Evolutionary conservation across 1,284 basidiomycete genomes (phyloP), one percentile per base, ranked within the genome.

Genomic region (Microbotryum saponariae): DNA sequence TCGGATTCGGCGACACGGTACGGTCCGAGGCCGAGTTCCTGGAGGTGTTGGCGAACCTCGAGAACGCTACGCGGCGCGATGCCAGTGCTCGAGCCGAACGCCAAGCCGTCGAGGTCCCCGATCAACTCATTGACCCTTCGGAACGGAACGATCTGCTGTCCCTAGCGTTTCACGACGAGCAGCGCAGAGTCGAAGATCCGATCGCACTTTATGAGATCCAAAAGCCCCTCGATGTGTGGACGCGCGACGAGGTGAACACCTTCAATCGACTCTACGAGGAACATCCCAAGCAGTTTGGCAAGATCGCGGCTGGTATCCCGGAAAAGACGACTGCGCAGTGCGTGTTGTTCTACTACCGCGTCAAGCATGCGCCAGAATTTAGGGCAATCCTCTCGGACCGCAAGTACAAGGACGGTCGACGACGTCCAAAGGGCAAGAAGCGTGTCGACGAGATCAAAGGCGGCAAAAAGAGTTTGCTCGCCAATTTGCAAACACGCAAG

Each of bases 1-100:
- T 59, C 31, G 64, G 64, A 10, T 65, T 61, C 54, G 90, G 91
- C 25, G 93, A 97, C 75, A 86, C 89, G 8, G 92, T 94, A 14
- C 85, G 91, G 2, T 92, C 91, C 21, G 94, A 97, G 75, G 82
- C 96, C 60, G 94, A 97, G 79, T 93, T 97, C 83, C 89, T 97
- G 72, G 91, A 93, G 77, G 93, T 97, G 73, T 86, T 97, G 59
- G 91, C 90, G 14, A 91, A 86, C 71, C 79, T 97, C 47, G 92
- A 91, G 53, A 89, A 87, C 69, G 90, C 93, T 66, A 93, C 94
- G 67, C 84, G 90, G 60, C 91, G 87, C 51, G 92, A 97, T 76
- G 91, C 93, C 0, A 89, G 84, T 68, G 83, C 88, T 68, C 84
- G 97, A 23, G 90, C 91, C 3, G 80, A 85, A 54, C 83, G 85